Conservation (phyloP, 441 rosid species). For the Syzygium malaccense region DNA sequence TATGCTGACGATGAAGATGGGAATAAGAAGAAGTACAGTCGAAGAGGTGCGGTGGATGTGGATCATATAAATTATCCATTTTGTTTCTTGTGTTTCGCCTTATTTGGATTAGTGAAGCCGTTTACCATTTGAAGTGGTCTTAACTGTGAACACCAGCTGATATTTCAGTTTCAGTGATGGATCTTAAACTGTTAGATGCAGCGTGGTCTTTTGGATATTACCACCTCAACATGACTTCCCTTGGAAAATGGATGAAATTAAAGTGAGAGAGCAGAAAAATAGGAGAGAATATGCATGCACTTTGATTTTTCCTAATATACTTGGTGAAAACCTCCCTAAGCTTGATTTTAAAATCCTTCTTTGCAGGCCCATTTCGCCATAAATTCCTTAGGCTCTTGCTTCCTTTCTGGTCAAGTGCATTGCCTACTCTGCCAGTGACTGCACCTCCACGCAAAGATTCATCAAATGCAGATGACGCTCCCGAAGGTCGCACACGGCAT, state of each 20-base stretch:
- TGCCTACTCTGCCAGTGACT: constrained; percentile 92
- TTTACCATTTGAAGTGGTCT: background rate
- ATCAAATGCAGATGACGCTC: constrained; percentile 49
- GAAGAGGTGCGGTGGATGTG: constrained; percentile 58
- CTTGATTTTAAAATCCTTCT: background rate
- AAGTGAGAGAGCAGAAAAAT: background rate
- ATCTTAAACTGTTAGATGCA: background rate
- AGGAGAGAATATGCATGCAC: background rate
- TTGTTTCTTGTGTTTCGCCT: background rate
- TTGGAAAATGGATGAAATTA: background rate
- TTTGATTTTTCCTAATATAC: background rate
- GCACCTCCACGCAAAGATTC: constrained; percentile 87
- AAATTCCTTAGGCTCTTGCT: constrained; percentile 90
- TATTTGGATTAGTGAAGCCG: background rate
- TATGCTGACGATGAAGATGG: constrained; percentile 97
- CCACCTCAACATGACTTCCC: background rate
- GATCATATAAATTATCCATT: background rate
- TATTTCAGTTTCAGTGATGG: background rate
- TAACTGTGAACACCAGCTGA: background rate
- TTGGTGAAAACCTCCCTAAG: background rate
- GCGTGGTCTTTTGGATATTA: background rate
- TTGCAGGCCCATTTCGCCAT: constrained; percentile 81
- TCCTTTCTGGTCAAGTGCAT: constrained; percentile 97
- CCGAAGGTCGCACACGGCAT: constrained; percentile 63
- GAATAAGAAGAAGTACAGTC: constrained; percentile 66